phyloP scores from a whole-genome alignment of 2,329 filamentous ascomycete species.

The Rutstroemia sydowiana region DNA sequence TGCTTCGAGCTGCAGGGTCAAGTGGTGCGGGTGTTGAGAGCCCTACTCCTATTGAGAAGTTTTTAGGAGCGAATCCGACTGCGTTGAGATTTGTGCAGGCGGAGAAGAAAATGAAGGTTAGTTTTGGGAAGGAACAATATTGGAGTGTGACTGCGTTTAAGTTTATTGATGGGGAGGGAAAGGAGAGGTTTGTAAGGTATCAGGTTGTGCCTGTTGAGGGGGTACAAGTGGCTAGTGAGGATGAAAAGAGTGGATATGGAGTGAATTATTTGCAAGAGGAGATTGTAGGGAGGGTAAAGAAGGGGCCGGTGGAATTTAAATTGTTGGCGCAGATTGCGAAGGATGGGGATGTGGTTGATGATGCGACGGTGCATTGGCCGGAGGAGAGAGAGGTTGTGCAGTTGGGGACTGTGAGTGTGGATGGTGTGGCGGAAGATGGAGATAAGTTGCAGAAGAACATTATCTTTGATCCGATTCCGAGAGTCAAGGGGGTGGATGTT shows the following conservation, averaged over 20 bases:
- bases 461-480: slow-evolving; percentile 52
- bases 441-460: slow-evolving; percentile 41
- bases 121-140: slow-evolving; percentile 42
- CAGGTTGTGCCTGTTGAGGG: slow-evolving; percentile 40
- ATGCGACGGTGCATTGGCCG: slow-evolving; percentile 46
- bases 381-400: slow-evolving; percentile 42
- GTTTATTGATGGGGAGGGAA: slow-evolving; percentile 35
- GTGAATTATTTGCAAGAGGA: slow-evolving; percentile 44
- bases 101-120: slow-evolving; percentile 42
- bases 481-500: slow-evolving; percentile 44
- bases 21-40: slow-evolving; percentile 4
- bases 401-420: slow-evolving; percentile 41
- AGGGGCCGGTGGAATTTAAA: slow-evolving; percentile 36
- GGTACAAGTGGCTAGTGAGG: slow-evolving; percentile 33
- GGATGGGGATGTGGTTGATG: slow-evolving; percentile 39
- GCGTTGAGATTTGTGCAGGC: slow-evolving; percentile 41
- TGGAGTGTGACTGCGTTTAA: slow-evolving; percentile 44
- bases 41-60: slow-evolving; percentile 31
- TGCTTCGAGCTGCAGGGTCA: slow-evolving; percentile 37
- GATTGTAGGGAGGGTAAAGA: slow-evolving; percentile 32
- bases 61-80: slow-evolving; percentile 38
- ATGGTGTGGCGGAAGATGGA: slow-evolving; percentile 34
- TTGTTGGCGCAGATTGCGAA: slow-evolving; percentile 43
- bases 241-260: slow-evolving; percentile 33
- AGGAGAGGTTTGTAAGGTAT: slow-evolving; percentile 41